Conservation (phyloP, 2,329 filamentous ascomycete genomes). For the Sclerotinia sclerotiorum region DNA sequence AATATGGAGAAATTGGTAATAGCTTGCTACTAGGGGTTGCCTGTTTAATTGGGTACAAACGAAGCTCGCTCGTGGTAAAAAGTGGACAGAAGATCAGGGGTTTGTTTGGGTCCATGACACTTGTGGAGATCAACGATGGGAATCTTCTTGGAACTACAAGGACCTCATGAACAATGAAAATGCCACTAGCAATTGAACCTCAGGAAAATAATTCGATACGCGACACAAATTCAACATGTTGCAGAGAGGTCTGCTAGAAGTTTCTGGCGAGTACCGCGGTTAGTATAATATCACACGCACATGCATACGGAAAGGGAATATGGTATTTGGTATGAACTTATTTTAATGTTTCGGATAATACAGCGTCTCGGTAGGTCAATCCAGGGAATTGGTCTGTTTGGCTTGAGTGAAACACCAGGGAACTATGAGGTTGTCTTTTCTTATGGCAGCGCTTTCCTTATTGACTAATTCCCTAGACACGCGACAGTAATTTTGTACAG, state of each 20-base stretch:
- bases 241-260: background rate
- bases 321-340: background rate
- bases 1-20: slow-evolving; percentile 9
- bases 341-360: background rate
- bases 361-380: background rate
- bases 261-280: background rate
- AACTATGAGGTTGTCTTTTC: background rate
- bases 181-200: background rate
- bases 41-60: slow-evolving; percentile 14
- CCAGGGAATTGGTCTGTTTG: background rate
- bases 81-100: background rate
- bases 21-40: background rate
- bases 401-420: background rate
- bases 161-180: slow-evolving; percentile 3
- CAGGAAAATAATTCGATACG: background rate
- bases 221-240: background rate
- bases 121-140: slow-evolving; percentile 7
- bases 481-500: background rate
- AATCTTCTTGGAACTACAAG: slow-evolving; percentile 5
- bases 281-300: slow-evolving; percentile 8
- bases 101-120: background rate
- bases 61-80: slow-evolving; percentile 3
- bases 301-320: background rate
- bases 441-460: background rate
- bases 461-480: background rate